Percentiles rank a stretch among this genome's conserved stretches.
phyloP scores from a whole-genome alignment of 2,329 filamentous ascomycete species.

The Ceratocystis lukuohia region DNA sequence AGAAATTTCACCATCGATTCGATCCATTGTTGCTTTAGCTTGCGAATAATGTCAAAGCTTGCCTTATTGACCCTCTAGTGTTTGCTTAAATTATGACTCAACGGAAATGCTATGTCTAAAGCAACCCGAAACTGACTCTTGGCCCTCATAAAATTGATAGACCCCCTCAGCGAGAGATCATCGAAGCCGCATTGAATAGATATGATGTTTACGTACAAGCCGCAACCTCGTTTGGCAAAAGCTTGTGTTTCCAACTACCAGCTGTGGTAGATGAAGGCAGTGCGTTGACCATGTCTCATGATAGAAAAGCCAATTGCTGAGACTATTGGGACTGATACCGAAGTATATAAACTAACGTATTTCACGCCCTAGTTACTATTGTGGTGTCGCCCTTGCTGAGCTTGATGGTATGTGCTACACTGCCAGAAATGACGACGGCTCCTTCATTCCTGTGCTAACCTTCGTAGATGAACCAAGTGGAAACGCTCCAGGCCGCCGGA shows the following conservation, averaged over 20 bases:
- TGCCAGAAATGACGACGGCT: too few relatives aligned
- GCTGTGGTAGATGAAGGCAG: constrained; percentile 78
- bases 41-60: constrained; percentile 5
- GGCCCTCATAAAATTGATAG: constrained; percentile 30
- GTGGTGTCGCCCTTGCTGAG: constrained; percentile 81
- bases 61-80: constrained; percentile 6
- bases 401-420: constrained; percentile 52
- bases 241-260: constrained; percentile 81
- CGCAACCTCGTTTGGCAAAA: constrained; percentile 83
- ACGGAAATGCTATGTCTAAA: neutral
- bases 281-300: constrained; percentile 32
- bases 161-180: constrained; percentile 77
- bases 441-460: too few relatives aligned
- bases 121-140: neutral
- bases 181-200: constrained; percentile 63
- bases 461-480: constrained; percentile 74
- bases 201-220: constrained; percentile 91
- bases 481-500: constrained; percentile 57
- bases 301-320: neutral
- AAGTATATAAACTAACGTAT: neutral
- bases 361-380: constrained; percentile 52
- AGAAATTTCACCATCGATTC: neutral
- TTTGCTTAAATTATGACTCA: neutral
- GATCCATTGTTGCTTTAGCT: neutral
- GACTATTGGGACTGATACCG: constrained; percentile 3